phyloP scores from a whole-genome alignment of 2,329 filamentous ascomycete genomes.

The Cordyceps cicadae region DNA sequence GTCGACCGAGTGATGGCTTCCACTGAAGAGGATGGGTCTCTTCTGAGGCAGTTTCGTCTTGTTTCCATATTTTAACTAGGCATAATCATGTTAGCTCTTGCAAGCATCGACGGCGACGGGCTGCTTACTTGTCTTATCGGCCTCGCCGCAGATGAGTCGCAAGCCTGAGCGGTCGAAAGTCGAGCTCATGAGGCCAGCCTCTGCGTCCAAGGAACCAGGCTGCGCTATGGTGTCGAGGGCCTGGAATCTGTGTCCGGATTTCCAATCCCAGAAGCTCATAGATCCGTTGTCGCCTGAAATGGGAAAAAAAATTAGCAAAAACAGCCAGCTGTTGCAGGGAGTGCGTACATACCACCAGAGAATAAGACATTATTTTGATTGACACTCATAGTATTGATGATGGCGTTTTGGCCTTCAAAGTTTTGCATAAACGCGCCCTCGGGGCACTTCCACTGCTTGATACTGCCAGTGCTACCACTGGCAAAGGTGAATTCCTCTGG shows the following conservation, averaged over 20 bases:
- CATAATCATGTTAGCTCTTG: conserved; percentile 18
- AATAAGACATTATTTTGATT: conserved; percentile 96
- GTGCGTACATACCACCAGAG: conserved; percentile 54
- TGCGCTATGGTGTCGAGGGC: conserved; percentile 84
- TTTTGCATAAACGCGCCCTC: conserved; percentile 99
- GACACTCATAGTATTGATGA: conserved; percentile 88
- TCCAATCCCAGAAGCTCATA: conserved; percentile 99
- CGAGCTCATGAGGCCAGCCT: conserved; percentile 89
- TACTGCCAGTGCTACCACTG: conserved; percentile 79
- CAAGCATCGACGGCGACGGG: not conserved
- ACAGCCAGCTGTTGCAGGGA: not conserved
- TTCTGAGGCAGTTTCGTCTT: conserved; percentile 80
- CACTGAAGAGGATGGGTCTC: conserved; percentile 89
- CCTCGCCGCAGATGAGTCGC: conserved; percentile 86
- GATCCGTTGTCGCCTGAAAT: conserved; percentile 72
- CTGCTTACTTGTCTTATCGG: conserved; percentile 77
- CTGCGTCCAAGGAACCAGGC: conserved; percentile 86
- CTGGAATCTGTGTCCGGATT: conserved; percentile 88
- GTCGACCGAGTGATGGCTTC: conserved; percentile 71
- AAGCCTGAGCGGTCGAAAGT: conserved; percentile 86
- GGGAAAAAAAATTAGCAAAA: not conserved
- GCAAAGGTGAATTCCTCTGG: conserved; percentile 96
- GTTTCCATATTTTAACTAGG: conserved; percentile 88
- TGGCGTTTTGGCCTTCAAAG: conserved; percentile 91
- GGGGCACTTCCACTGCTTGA: conserved; percentile 99